Evolutionary conservation across 2,329 filamentous ascomycete genomes (phyloP).

Genomic region (Alternaria sp.): DNA sequence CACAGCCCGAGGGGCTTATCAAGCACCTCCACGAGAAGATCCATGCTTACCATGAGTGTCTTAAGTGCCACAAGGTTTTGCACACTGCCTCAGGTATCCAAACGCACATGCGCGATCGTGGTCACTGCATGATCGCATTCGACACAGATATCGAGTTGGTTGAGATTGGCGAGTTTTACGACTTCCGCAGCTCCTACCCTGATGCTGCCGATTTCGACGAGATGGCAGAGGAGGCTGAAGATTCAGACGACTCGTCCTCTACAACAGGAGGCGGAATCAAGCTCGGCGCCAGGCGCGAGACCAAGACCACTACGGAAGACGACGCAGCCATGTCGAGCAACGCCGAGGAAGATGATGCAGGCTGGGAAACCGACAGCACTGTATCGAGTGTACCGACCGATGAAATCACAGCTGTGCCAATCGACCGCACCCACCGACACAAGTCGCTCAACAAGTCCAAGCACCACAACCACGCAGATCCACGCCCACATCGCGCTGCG

Average conservation of each 20-base stretch:
- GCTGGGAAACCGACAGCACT: conserved; percentile 97
- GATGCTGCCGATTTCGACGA: conserved; percentile 73
- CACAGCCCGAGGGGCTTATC: conserved; percentile 82
- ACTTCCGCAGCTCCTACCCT: conserved; percentile 94
- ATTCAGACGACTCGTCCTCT: conserved; percentile 57
- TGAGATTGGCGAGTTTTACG: conserved; percentile 95
- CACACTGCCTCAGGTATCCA: conserved; percentile 81
- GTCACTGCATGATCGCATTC: conserved; percentile 97
- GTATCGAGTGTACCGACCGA: conserved; percentile 83
- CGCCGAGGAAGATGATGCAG: conserved; percentile 71
- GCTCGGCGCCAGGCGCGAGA: conserved; percentile 68
- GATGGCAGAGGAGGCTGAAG: conserved; percentile 48
- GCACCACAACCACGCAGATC: conserved; percentile 77
- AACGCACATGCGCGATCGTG: conserved; percentile 96
- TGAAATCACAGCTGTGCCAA: conserved; percentile 80
- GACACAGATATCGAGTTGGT: conserved; percentile 88
- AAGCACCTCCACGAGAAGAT: conserved; percentile 82
- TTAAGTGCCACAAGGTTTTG: conserved; percentile 87
- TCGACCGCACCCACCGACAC: conserved; percentile 76
- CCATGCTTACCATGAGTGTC: conserved; percentile 79
- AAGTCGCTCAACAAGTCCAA: conserved; percentile 75
- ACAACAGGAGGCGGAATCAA: conserved; percentile 69
- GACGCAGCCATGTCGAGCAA: conserved; percentile 55
- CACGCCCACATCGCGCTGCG: conserved; percentile 74
- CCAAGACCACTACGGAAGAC: conserved; percentile 49